Conservation (phyloP, 371 early-diverging fungal species). For the Mortierella polycephala region DNA sequence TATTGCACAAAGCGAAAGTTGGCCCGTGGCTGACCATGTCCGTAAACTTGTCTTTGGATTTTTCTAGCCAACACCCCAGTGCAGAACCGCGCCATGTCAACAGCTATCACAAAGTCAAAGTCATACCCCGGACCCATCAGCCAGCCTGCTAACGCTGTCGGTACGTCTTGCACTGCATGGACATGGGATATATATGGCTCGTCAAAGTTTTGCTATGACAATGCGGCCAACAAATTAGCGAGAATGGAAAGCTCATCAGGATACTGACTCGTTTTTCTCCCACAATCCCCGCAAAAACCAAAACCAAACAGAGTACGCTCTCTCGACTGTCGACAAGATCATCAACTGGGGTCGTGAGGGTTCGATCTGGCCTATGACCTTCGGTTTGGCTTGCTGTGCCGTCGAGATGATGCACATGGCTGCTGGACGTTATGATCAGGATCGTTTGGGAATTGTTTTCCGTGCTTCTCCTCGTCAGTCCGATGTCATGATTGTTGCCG, state of each 20-base stretch:
- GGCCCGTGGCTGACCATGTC: background rate
- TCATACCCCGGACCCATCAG: constrained; percentile 51
- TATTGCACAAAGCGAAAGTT: no score
- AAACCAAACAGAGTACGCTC: constrained; percentile 68
- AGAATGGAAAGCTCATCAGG: no score
- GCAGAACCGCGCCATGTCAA: constrained; percentile 51
- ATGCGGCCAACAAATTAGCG: no score
- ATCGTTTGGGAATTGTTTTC: constrained; percentile 97
- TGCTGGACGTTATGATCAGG: constrained; percentile 97
- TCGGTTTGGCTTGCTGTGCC: constrained; percentile 98
- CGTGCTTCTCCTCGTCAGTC: constrained; percentile 98
- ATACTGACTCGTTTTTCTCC: background rate
- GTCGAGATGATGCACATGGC: constrained; percentile 99
- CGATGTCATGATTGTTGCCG: constrained; percentile 99
- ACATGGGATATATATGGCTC: no score
- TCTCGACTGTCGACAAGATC: constrained; percentile 91
- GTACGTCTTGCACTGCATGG: constrained; percentile 12
- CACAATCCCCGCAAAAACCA: background rate
- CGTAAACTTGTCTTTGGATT: no score
- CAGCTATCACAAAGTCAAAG: constrained; percentile 53
- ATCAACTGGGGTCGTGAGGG: constrained; percentile 95
- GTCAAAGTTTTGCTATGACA: no score
- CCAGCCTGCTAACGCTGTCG: constrained; percentile 49
- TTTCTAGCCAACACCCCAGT: constrained; percentile 15
- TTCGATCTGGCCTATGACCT: constrained; percentile 98